phyloP scores from a whole-genome alignment of 1,284 basidiomycete species.

The Thelephora terrestris region DNA sequence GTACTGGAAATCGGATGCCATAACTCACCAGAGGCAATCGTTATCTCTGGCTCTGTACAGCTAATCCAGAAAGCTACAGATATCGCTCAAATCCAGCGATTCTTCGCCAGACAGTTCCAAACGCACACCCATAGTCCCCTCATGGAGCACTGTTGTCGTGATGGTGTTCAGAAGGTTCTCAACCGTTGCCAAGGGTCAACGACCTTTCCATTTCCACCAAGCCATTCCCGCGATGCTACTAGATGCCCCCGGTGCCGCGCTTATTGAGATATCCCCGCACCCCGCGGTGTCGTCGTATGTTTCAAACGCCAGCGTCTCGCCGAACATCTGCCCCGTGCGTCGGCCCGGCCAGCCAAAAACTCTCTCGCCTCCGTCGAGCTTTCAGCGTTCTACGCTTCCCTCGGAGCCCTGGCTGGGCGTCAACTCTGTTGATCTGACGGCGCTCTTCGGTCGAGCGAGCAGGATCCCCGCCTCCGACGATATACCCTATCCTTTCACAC shows the following conservation, averaged over 20 bases:
- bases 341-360: conserved; percentile 19
- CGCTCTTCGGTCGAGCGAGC: not conserved
- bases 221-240: conserved; percentile 15
- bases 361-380: not conserved
- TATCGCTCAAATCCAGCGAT: conserved; percentile 17
- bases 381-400: not conserved
- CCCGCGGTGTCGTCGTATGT: conserved; percentile 27
- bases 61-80: conserved; percentile 20
- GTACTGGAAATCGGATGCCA: conserved; percentile 27
- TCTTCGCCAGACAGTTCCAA: conserved; percentile 24
- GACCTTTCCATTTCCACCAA: conserved; percentile 23
- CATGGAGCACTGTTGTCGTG: conserved; percentile 24
- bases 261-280: conserved; percentile 27
- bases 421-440: not conserved
- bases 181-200: conserved; percentile 11
- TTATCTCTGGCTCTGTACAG: conserved; percentile 22
- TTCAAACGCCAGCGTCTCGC: not conserved
- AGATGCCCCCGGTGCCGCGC: conserved; percentile 11
- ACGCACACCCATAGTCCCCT: conserved; percentile 26
- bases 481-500: not conserved
- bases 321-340: conserved; percentile 19
- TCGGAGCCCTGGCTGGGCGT: not conserved
- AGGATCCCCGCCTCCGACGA: not conserved
- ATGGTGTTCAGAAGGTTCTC: conserved; percentile 18
- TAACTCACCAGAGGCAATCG: conserved; percentile 25